These are phyloP conservation scores for Groenewaldozyma salmanticensis DNA, from an alignment of 805 yeast species.

Conservation along the genomic window DNA sequence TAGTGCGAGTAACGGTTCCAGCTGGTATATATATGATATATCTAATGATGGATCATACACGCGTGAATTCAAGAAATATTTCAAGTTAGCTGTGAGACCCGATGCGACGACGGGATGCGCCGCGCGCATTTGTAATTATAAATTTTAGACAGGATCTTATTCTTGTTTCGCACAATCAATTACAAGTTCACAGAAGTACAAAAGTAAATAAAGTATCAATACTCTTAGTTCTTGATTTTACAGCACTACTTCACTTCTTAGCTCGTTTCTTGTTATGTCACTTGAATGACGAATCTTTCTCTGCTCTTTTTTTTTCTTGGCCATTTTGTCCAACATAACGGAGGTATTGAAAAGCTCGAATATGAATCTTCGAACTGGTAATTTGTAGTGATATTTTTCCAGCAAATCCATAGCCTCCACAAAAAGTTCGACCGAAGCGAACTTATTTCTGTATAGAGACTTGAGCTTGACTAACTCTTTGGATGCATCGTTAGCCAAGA, in stretches of 20 bases:
- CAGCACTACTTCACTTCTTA: not conserved
- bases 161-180: no score
- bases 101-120: no score
- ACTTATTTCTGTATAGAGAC: conserved; percentile 38
- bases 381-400: conserved; percentile 52
- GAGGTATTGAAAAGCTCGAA: conserved; percentile 53
- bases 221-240: no score
- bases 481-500: conserved; percentile 43
- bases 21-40: no score
- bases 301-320: conserved; percentile 20
- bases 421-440: conserved; percentile 49
- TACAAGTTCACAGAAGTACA: no score
- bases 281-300: conserved; percentile 12
- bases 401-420: conserved; percentile 39
- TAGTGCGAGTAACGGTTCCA: no score
- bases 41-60: no score
- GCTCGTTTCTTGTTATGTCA: conserved; percentile 1
- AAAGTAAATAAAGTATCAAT: no score
- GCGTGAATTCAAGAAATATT: no score
- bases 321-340: conserved; percentile 41
- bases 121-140: no score
- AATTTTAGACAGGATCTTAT: no score
- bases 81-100: no score
- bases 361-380: conserved; percentile 52
- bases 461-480: conserved; percentile 49